Evolutionary conservation across 2,329 filamentous ascomycete genomes (phyloP).

Genomic region (Neofusicoccum kwambonambiense): DNA sequence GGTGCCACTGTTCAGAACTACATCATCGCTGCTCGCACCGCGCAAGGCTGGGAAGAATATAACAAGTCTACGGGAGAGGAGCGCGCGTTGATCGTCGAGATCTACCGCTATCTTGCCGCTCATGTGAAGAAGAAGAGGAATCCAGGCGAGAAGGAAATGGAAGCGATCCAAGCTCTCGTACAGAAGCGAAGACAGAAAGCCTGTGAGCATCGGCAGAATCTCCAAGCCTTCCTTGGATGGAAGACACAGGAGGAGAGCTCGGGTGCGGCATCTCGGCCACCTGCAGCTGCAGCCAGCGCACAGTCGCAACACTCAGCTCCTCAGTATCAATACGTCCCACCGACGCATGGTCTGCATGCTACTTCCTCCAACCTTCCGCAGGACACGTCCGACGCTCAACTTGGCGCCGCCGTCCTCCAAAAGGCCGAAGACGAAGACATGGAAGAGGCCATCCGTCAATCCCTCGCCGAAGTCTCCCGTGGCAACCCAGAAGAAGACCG

Average conservation of each 20-base stretch:
- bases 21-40: slow-evolving; percentile 72
- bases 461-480: slow-evolving; percentile 65
- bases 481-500: slow-evolving; percentile 70
- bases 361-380: background rate
- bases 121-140: slow-evolving; percentile 60
- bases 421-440: slow-evolving; percentile 45
- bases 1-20: slow-evolving; percentile 73
- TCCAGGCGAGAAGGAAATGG: slow-evolving; percentile 48
- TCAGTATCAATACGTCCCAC: background rate
- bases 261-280: background rate
- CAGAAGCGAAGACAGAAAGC: slow-evolving; percentile 25
- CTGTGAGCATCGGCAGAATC: slow-evolving; percentile 25
- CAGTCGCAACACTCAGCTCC: background rate
- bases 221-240: background rate
- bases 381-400: background rate
- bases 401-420: slow-evolving; percentile 21
- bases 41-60: slow-evolving; percentile 71
- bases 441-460: slow-evolving; percentile 66
- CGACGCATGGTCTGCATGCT: background rate
- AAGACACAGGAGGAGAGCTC: background rate
- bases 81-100: slow-evolving; percentile 60
- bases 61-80: slow-evolving; percentile 56
- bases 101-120: slow-evolving; percentile 62
- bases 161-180: slow-evolving; percentile 48
- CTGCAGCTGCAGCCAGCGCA: background rate